Evolutionary conservation across 805 yeast species (phyloP).

Genomic region (Brettanomyces bruxellensis): DNA sequence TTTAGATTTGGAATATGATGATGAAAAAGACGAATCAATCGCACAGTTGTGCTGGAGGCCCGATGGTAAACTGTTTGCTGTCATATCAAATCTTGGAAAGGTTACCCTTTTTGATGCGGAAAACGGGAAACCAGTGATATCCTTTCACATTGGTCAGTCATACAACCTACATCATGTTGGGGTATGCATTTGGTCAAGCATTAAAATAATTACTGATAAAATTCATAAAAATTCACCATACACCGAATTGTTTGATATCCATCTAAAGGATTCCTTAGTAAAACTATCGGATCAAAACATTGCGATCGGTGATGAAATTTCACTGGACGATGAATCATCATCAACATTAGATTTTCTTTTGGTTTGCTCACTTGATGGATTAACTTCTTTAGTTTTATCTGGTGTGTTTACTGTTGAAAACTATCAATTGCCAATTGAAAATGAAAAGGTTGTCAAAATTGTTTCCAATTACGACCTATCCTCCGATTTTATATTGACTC

Average conservation of each 20-base stretch:
- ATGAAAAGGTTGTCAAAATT: conserved; percentile 10
- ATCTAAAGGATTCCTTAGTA: conserved; percentile 18
- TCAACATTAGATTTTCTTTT: conserved; percentile 21
- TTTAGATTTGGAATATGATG: conserved; percentile 14
- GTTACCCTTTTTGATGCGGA: conserved; percentile 21
- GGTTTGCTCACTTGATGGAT: conserved; percentile 17
- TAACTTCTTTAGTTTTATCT: conserved; percentile 19
- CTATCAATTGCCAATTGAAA: conserved; percentile 12
- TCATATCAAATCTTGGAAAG: conserved; percentile 15
- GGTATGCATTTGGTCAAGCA: background rate
- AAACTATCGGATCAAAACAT: conserved; percentile 11
- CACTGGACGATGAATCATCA: conserved; percentile 15
- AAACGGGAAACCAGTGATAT: conserved; percentile 18
- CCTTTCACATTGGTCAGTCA: conserved; percentile 5
- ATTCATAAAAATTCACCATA: conserved; percentile 1
- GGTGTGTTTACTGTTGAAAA: conserved; percentile 26
- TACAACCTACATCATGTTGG: background rate
- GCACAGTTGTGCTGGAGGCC: conserved; percentile 21
- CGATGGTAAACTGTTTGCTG: conserved; percentile 24
- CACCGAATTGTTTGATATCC: conserved; percentile 12
- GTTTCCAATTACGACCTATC: conserved; percentile 14
- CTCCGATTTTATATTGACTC: conserved; percentile 18
- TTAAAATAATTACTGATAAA: background rate
- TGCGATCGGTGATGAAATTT: conserved; percentile 14
- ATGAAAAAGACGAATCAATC: conserved; percentile 6